Evolutionary conservation across 1,284 basidiomycete species (phyloP), one percentile per base, ranked within the genome.

Genomic region (Termitomyces sp.): DNA sequence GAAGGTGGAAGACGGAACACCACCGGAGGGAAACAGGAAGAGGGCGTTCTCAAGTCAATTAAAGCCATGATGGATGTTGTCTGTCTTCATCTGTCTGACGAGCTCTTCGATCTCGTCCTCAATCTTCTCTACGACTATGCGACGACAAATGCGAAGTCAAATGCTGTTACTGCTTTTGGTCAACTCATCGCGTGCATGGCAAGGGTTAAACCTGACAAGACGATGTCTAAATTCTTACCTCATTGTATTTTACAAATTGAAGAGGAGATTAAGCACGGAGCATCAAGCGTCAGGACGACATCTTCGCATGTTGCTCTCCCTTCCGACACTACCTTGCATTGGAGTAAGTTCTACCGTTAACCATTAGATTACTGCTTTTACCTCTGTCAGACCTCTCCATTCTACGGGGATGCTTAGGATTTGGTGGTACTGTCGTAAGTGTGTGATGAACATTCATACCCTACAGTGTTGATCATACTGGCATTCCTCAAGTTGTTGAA

Each of bases 271-370:
- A 89, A 84, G 60, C 84, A 93, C 58, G 97, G 97, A 1, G 95
- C 97, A 0, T 95, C 93, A n/a, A 92, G 90, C 56, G 79, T 88
- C 34, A 79, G 93, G 30, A 98, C 93, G 7, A 98, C 94, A 1
- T 94, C 93, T 0, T 85, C 84, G 5, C 83, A 88, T 59, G 80
- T 84, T 17, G 89, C 92, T 0, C 79, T 92, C 1, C 84, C 92
- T 3, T 91, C 91, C 5, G 96, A 99, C 65, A 94, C 93, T 1
- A 89, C 92, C 1, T 75, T 99, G 51, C 94, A 98, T 69, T 98
- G 95, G 93, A 94, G 90, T 91, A 65, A 68, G 90, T 73, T 49
- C 56, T 15, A 28, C 42, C 31, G 44, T 46, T 8, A 5, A 34
- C 34, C 19, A 31, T n/a, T 28, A 33, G 40, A n/a, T 38, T 51